A percentile compares a stretch with the other conserved stretches of the same genome.
phyloP scores from a whole-genome alignment of 805 yeast species.

The Teunomyces lycoperdinae region DNA sequence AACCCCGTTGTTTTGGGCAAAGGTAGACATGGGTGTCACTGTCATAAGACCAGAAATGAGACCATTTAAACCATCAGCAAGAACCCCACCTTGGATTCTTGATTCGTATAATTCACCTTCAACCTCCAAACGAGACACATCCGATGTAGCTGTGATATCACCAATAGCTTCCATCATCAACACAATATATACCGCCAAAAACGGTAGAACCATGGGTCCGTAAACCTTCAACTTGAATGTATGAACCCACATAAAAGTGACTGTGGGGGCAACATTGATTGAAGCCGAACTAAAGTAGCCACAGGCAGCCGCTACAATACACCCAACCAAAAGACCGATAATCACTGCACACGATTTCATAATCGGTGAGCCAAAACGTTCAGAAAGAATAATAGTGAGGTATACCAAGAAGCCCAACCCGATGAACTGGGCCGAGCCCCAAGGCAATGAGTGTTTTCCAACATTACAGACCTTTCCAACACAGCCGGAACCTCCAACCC shows the following conservation, averaged over 20 bases:
- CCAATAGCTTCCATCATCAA: conserved; percentile 93
- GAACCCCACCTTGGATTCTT: conserved; percentile 87
- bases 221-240: conserved; percentile 75
- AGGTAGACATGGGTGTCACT: conserved; percentile 85
- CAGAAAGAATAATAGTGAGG: conserved; percentile 68
- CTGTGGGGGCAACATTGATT: conserved; percentile 74
- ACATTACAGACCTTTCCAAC: conserved; percentile 28
- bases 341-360: conserved; percentile 94
- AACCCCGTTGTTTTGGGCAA: conserved; percentile 95
- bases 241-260: conserved; percentile 82
- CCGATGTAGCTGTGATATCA: conserved; percentile 91
- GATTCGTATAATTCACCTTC: conserved; percentile 81
- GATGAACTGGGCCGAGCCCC: conserved; percentile 86
- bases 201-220: conserved; percentile 84
- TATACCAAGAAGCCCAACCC: conserved; percentile 87
- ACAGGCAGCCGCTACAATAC: conserved; percentile 89
- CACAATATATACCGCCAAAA: conserved; percentile 77
- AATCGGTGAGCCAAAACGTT: conserved; percentile 89
- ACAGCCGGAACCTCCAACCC: conserved; percentile 86
- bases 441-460: conserved; percentile 47
- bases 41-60: conserved; percentile 74
- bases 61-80: conserved; percentile 86
- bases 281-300: conserved; percentile 65
- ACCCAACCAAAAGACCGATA: conserved; percentile 78
- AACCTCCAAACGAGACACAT: conserved; percentile 81